phyloP scores from a whole-genome alignment of 164 flowering plant genomes.

The Nymphaea thermarum region DNA sequence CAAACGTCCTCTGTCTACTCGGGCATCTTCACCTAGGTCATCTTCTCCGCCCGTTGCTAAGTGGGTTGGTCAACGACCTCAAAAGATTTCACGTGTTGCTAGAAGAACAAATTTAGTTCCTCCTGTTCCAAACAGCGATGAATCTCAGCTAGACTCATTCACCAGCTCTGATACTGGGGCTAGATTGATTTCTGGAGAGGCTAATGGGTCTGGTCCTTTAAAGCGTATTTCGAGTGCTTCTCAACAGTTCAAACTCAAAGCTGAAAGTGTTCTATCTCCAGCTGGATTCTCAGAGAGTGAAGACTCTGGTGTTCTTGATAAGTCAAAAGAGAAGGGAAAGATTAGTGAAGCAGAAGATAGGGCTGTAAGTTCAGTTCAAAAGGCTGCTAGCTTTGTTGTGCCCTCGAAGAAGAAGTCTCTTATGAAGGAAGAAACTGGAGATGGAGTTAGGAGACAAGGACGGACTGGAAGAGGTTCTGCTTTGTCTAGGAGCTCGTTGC shows the following conservation, averaged over 20 bases:
- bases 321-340: constrained; percentile 46
- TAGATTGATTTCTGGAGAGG: constrained; percentile 31
- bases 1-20: constrained; percentile 18
- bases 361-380: constrained; percentile 44
- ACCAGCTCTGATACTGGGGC: constrained; percentile 31
- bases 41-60: constrained; percentile 77
- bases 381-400: constrained; percentile 29
- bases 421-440: constrained; percentile 52
- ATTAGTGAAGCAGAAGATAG: constrained; percentile 54
- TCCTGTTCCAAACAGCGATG: constrained; percentile 46
- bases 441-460: constrained; percentile 68
- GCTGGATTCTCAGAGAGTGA: constrained; percentile 78
- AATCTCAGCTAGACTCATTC: constrained; percentile 42
- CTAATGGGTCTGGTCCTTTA: constrained; percentile 29
- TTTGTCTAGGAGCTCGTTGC: constrained; percentile 39
- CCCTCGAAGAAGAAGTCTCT: constrained; percentile 55
- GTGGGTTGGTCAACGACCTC: constrained; percentile 82
- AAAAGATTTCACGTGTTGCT: constrained; percentile 66
- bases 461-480: constrained; percentile 54
- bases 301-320: constrained; percentile 60
- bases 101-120: constrained; percentile 66
- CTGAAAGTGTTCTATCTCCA: constrained; percentile 33
- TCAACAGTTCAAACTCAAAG: constrained; percentile 51
- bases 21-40: constrained; percentile 45
- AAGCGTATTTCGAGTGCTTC: constrained; percentile 37